A percentile compares a stretch with the other conserved stretches of the same genome.
Conservation (phyloP, 495 filamentous ascomycete genomes). For the Trypethelium eluteriae region DNA sequence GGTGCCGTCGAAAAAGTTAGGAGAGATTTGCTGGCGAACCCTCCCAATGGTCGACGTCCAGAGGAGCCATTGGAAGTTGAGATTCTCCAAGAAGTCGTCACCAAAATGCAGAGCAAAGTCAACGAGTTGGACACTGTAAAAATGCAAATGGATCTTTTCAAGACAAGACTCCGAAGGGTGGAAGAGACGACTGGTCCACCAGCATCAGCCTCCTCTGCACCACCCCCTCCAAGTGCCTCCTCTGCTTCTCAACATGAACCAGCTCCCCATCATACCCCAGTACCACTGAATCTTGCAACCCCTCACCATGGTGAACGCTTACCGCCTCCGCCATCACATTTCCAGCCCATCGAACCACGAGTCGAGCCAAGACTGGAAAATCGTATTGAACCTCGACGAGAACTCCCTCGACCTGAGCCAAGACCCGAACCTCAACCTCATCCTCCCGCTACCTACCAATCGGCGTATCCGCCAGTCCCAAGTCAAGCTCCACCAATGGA, state of each 20-base stretch:
- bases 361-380: not conserved
- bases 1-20: not conserved
- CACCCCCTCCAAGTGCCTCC: slow-evolving; percentile 9
- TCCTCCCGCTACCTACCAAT: slow-evolving; percentile 12
- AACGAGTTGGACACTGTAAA: slow-evolving; percentile 36
- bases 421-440: slow-evolving; percentile 9
- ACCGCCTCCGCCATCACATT: slow-evolving; percentile 19
- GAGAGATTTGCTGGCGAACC: slow-evolving; percentile 4
- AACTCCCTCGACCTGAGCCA: slow-evolving; percentile 15
- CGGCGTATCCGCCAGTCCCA: slow-evolving; percentile 14
- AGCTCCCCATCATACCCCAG: slow-evolving; percentile 8
- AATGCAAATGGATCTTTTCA: slow-evolving; percentile 35
- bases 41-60: slow-evolving; percentile 6
- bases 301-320: slow-evolving; percentile 15
- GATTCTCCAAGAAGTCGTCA: slow-evolving; percentile 4
- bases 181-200: slow-evolving; percentile 25
- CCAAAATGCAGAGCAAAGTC: slow-evolving; percentile 21
- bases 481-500: slow-evolving; percentile 10
- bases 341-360: slow-evolving; percentile 18
- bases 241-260: slow-evolving; percentile 4
- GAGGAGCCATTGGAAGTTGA: slow-evolving; percentile 1
- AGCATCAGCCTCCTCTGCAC: slow-evolving; percentile 5
- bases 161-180: slow-evolving; percentile 31
- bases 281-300: slow-evolving; percentile 4
- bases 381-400: slow-evolving; percentile 8